Conservation (phyloP, 164 flowering plant species). For the Vitis rupestris region DNA sequence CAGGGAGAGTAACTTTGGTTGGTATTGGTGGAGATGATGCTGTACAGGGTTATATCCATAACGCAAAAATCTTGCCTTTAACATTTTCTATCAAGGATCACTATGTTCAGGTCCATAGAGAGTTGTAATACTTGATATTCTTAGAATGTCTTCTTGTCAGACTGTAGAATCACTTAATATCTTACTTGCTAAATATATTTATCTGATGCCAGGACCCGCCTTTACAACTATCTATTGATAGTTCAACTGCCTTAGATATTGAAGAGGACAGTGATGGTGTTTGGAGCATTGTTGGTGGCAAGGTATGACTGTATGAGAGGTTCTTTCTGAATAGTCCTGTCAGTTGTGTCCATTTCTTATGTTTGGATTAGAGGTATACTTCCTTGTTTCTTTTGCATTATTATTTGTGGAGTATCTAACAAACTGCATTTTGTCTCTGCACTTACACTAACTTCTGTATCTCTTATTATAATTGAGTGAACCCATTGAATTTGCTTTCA, state of each 20-base stretch:
- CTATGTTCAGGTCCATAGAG: constrained; percentile 42
- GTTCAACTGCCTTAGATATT: constrained; percentile 63
- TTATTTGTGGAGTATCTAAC: background rate
- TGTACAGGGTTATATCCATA: constrained; percentile 57
- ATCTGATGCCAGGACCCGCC: constrained; percentile 67
- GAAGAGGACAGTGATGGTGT: constrained; percentile 78
- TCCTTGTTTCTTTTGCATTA: too few relatives aligned
- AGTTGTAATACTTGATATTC: background rate
- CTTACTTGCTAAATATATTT: background rate
- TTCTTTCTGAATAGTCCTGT: background rate
- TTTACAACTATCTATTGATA: constrained; percentile 51
- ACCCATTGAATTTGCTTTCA: background rate
- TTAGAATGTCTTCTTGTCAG: constrained; percentile 1
- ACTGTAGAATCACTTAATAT: background rate
- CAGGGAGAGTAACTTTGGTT: constrained; percentile 34
- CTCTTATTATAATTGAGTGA: background rate
- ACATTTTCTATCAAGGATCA: constrained; percentile 44
- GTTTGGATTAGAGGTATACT: too few relatives aligned
- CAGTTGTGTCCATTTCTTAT: background rate
- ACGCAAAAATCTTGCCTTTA: constrained; percentile 34
- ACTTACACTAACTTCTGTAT: background rate
- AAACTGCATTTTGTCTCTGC: background rate
- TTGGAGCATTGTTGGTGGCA: constrained; percentile 92
- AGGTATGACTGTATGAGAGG: constrained; percentile 43
- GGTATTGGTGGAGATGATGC: constrained; percentile 31